These are phyloP conservation scores for Moesziomyces parantarcticus DNA, from an alignment of 1,284 basidiomycete species.

Conservation along the genomic window DNA sequence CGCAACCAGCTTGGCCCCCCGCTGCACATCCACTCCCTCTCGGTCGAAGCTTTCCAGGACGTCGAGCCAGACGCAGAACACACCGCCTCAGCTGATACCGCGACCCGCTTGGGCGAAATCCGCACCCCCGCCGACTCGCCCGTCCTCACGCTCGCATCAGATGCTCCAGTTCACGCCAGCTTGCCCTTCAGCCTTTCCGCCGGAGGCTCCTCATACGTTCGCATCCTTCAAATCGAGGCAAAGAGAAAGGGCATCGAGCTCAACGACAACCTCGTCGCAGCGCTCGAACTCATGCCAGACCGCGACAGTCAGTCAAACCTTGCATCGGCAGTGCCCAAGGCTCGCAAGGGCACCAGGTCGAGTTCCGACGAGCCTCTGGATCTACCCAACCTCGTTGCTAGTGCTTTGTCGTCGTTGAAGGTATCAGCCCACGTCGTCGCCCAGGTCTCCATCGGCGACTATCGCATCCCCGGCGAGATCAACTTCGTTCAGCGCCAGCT, in stretches of 20 bases:
- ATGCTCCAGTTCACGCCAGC: constrained; percentile 35
- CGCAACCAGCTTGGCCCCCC: constrained; percentile 51
- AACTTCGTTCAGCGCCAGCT: constrained; percentile 51
- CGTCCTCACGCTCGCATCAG: constrained; percentile 30
- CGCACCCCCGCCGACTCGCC: constrained; percentile 44
- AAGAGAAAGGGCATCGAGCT: constrained; percentile 44
- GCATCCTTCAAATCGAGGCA: constrained; percentile 48
- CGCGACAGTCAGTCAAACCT: constrained; percentile 1
- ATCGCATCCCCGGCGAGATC: constrained; percentile 48
- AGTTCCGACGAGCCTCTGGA: constrained; percentile 20
- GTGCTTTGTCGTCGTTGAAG: constrained; percentile 42
- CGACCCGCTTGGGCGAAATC: constrained; percentile 40
- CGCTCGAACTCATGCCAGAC: constrained; percentile 42
- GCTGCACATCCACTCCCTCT: constrained; percentile 38
- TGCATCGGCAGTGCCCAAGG: background rate
- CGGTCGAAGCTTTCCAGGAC: constrained; percentile 33
- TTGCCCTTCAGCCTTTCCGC: constrained; percentile 53
- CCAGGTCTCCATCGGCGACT: constrained; percentile 44
- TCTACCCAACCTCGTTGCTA: constrained; percentile 42
- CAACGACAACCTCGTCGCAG: constrained; percentile 44
- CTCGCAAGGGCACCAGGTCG: background rate
- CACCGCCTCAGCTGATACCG: background rate
- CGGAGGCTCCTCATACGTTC: constrained; percentile 49
- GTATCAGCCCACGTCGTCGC: constrained; percentile 51
- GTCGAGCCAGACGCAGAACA: constrained; percentile 1